Conservation (phyloP, 2,329 filamentous ascomycete genomes). For the Fusarium piperis region DNA sequence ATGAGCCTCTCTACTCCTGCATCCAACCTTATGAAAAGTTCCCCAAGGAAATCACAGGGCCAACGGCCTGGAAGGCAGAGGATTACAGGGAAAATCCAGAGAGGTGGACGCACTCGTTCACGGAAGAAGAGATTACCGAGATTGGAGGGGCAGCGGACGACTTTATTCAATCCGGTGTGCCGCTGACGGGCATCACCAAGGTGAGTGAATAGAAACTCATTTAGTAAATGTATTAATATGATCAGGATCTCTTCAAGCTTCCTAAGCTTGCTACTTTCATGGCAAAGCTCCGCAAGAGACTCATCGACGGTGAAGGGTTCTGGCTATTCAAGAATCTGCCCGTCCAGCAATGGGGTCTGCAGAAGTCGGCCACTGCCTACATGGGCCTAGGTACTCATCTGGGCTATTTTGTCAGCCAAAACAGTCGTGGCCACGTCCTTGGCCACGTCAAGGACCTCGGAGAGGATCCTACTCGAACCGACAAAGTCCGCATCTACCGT, state of each 20-base stretch:
- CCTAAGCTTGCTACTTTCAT: conserved; percentile 45
- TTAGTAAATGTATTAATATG: neutral
- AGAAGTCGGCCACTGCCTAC: conserved; percentile 84
- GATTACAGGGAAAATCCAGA: conserved; percentile 72
- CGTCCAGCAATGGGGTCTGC: conserved; percentile 76
- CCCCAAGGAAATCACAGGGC: conserved; percentile 74
- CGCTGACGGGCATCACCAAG: conserved; percentile 13
- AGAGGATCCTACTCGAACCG: conserved; percentile 77
- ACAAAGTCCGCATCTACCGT: conserved; percentile 87
- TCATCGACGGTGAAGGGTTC: conserved; percentile 84
- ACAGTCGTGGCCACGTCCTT: conserved; percentile 82
- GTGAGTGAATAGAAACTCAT: neutral
- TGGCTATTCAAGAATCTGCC: conserved; percentile 90
- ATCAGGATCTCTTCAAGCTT: conserved; percentile 50
- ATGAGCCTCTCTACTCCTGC: conserved; percentile 71
- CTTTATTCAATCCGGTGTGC: conserved; percentile 10
- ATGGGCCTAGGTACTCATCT: conserved; percentile 86
- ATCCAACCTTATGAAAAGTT: conserved; percentile 76
- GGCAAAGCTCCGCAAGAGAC: conserved; percentile 47
- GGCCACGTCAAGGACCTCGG: conserved; percentile 89
- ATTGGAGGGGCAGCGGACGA: conserved; percentile 7
- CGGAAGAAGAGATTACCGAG: conserved; percentile 44
- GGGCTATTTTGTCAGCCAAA: conserved; percentile 87
- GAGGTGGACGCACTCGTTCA: conserved; percentile 78
- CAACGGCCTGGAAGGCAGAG: conserved; percentile 76